These are phyloP conservation scores for Hyphopichia fennica DNA, from an alignment of 1,139 yeast species.

Conservation along the genomic window DNA sequence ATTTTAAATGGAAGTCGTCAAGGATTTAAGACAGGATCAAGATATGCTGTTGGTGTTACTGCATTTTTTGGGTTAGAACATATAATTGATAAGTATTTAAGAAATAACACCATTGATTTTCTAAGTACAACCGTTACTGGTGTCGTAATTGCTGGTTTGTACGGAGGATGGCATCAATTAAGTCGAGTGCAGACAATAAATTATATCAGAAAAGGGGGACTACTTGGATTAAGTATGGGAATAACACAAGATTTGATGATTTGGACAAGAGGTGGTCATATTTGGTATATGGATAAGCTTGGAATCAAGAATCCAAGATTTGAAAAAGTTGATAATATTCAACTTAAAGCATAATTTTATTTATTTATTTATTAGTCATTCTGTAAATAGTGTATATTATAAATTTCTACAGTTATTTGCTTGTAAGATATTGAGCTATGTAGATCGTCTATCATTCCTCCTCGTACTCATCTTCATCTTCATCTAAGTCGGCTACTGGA, in stretches of 20 bases:
- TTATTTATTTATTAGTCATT: not conserved
- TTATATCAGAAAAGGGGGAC: constrained; percentile 53
- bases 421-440: too few species aligned
- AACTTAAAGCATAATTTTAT: constrained; percentile 4
- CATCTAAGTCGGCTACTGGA: constrained; percentile 84
- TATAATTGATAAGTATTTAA: constrained; percentile 45
- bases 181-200: constrained; percentile 48
- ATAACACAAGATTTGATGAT: constrained; percentile 64
- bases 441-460: not conserved
- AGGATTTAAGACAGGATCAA: constrained; percentile 46
- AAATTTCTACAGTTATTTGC: not conserved
- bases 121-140: constrained; percentile 61
- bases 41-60: constrained; percentile 48
- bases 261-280: constrained; percentile 55
- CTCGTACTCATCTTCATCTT: constrained; percentile 41
- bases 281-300: constrained; percentile 56
- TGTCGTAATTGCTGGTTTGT: constrained; percentile 49
- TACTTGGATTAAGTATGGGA: constrained; percentile 62
- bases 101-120: constrained; percentile 58
- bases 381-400: constrained; percentile 9
- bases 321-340: not conserved
- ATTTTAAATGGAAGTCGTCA: constrained; percentile 50
- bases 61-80: constrained; percentile 65
- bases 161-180: constrained; percentile 47
- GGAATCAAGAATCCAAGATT: constrained; percentile 17